Conservation (phyloP, 306 rosid genomes). For the Cercis canadensis region DNA sequence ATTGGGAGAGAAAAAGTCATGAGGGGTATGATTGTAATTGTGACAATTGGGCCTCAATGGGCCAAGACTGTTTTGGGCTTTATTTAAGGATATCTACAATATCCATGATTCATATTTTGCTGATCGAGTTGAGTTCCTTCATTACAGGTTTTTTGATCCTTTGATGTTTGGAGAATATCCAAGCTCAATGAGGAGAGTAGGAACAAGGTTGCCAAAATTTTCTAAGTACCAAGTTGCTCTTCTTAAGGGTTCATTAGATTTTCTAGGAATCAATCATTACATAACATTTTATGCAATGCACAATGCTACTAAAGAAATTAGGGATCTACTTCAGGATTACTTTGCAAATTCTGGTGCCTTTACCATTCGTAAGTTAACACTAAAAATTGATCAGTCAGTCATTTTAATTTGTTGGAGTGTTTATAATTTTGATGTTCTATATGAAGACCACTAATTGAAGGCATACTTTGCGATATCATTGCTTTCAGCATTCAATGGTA, state of each 20-base stretch:
- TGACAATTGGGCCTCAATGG: no score
- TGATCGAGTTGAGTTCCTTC: conserved; percentile 1
- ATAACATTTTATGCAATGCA: conserved; percentile 72
- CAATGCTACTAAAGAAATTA: conserved; percentile 40
- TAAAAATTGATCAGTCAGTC: background rate
- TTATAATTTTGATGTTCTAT: conserved; percentile 44
- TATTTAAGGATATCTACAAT: no score
- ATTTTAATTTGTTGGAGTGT: background rate
- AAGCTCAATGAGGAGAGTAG: conserved; percentile 78
- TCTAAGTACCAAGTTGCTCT: conserved; percentile 57
- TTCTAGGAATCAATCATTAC: conserved; percentile 95
- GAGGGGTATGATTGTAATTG: no score
- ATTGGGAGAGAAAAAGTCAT: no score
- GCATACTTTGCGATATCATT: background rate
- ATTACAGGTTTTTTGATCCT: conserved; percentile 86
- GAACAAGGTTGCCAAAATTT: conserved; percentile 74
- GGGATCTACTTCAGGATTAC: conserved; percentile 50
- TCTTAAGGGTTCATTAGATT: conserved; percentile 82
- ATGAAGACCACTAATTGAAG: conserved; percentile 39
- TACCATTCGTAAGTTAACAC: conserved; percentile 50
- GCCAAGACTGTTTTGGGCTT: background rate
- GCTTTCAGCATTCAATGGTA: conserved; percentile 52
- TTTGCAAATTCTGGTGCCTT: conserved; percentile 53
- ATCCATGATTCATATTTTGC: no score
- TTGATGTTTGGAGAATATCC: conserved; percentile 91